Base-by-base conservation (phyloP, 805 yeast genomes). In the Pachysolen tannophilus region DNA sequence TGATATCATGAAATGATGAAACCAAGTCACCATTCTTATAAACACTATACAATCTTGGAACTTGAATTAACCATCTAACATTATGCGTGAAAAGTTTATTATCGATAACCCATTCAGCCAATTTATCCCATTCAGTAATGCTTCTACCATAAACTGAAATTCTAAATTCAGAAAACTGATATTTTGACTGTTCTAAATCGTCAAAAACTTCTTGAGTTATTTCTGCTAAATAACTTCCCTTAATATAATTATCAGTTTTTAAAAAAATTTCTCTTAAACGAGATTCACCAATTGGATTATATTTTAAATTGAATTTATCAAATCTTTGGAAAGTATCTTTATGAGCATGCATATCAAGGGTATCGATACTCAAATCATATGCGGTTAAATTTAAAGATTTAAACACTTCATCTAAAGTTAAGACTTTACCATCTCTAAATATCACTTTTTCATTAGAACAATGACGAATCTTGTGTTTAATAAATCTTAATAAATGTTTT, bases 301-400 rank as follows among this genome's bases (percentile, higher is more conserved):
- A 92, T 57, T 92, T 94, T 62, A 92, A 69, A 57, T 92, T 92
- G 70, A 92, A 92, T 61, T 92, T 92, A 60, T 92, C 99, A 53
- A 92, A 92, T 49, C 99, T 72, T 59, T 92, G 99, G 72, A 92
- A 92, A 1, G 97, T 83, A 52, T 92, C 99, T 44, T 88, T 83
- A 58, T 92, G 98, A 5, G 99, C 99, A 60, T 92, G 99, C 99
- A 92, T 92, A 60, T 92, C 99, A 46, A 92, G 69, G 2, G 98
- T 94, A 52, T 92, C 99, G 49, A 92, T 92, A 39, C 94, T 82
- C 40, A 92, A 67, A 54, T 92, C 98, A 54, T 94, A 92, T 2
- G 97, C 97, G 1, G 95, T 81, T 41, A 92, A 69, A 37, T 85
- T 79, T 56, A 92, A 70, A 25, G 97, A 87, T 52, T 87, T 73